Percentiles rank a stretch among this genome's conserved stretches.
phyloP scores from a whole-genome alignment of 495 filamentous ascomycete genomes.

The Gamarada debralockiae region DNA sequence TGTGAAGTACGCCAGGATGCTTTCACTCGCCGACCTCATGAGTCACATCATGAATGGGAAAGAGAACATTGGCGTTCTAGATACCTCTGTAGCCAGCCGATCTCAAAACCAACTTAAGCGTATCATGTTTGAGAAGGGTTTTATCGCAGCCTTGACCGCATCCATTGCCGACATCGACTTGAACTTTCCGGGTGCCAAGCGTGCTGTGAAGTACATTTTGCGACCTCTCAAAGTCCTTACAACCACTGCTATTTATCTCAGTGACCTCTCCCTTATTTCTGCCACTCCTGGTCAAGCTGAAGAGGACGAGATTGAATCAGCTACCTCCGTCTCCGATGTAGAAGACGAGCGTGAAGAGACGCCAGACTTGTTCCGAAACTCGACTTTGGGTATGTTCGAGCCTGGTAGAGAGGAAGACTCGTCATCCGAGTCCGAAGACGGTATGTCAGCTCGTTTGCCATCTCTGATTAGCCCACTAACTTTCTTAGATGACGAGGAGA shows the following conservation, averaged over 20 bases:
- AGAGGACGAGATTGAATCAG: conserved; percentile 86
- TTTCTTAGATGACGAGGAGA: conserved; percentile 60
- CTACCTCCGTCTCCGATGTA: conserved; percentile 83
- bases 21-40: conserved; percentile 86
- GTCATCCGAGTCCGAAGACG: conserved; percentile 64
- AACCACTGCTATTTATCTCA: conserved; percentile 78
- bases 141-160: conserved; percentile 79
- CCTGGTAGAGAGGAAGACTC: conserved; percentile 75
- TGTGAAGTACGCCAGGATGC: conserved; percentile 77
- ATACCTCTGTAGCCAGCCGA: conserved; percentile 30
- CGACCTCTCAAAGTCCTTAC: conserved; percentile 84
- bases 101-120: conserved; percentile 76
- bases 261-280: conserved; percentile 69
- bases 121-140: conserved; percentile 98
- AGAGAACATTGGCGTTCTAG: conserved; percentile 49
- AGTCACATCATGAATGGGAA: conserved; percentile 83
- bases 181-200: conserved; percentile 87
- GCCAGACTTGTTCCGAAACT: conserved; percentile 94
- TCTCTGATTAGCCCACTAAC: conserved; percentile 25
- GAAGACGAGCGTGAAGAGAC: conserved; percentile 93
- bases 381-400: conserved; percentile 91
- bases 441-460: conserved; percentile 25
- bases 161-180: conserved; percentile 95
- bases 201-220: conserved; percentile 93
- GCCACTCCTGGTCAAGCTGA: conserved; percentile 62